A percentile compares a stretch with the other conserved stretches of the same genome.
phyloP scores from a whole-genome alignment of 169 alveolate species.

The Neospora caninum region DNA sequence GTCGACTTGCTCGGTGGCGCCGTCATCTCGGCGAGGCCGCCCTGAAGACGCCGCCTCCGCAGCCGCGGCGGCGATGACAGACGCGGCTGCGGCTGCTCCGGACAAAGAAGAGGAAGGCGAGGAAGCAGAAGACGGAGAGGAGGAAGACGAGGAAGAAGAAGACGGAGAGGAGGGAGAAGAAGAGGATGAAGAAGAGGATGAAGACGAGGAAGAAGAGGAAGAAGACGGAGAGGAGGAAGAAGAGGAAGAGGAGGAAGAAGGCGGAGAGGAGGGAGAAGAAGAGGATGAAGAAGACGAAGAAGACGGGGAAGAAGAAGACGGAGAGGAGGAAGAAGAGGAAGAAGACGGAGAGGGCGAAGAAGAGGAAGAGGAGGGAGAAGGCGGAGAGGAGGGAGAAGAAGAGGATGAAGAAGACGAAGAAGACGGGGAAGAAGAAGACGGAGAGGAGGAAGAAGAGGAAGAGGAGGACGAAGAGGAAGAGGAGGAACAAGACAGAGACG shows the following conservation, averaged over 20 bases:
- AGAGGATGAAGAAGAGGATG: background rate
- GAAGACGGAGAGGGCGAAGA: no score
- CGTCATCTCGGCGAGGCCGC: constrained; percentile 14
- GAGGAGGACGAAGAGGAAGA: no score
- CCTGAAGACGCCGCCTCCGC: constrained; percentile 20
- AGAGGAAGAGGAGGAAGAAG: background rate
- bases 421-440: no score
- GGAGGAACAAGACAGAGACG: no score
- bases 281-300: background rate
- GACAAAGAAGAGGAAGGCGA: background rate
- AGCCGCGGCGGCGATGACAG: constrained; percentile 8
- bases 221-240: background rate
- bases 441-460: no score
- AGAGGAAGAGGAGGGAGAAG: no score
- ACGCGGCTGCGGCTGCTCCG: constrained; percentile 6
- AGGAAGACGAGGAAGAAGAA: background rate
- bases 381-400: no score
- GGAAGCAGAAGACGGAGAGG: background rate
- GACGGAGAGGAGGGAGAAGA: background rate
- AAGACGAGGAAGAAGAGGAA: background rate
- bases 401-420: no score
- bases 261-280: background rate
- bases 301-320: no score
- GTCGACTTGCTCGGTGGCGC: background rate
- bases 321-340: no score